Evolutionary conservation across 75 land plant genomes (phyloP).

Genomic region (Selaginella tamariscina): DNA sequence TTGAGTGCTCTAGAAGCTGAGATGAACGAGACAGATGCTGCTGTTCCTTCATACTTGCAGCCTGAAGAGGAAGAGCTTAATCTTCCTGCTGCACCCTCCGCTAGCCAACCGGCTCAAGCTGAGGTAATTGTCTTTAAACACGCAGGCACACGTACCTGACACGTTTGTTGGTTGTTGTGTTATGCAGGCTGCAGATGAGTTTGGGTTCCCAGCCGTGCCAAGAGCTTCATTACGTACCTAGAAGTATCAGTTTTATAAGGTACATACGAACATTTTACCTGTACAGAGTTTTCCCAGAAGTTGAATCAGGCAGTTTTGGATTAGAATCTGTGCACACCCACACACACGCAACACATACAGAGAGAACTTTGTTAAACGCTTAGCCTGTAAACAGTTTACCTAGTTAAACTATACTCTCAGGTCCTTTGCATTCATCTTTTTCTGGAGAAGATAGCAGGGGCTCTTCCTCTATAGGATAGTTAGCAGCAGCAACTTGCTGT

Average conservation of each 20-base stretch:
- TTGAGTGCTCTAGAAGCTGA: constrained; percentile 94
- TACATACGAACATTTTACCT: too few species aligned
- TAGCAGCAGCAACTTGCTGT: neutral
- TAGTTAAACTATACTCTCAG: too few species aligned
- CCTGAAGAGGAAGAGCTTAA: constrained; percentile 83
- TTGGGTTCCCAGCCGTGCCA: constrained; percentile 81
- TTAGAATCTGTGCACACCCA: too few species aligned
- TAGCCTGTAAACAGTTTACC: too few species aligned
- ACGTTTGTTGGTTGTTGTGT: neutral
- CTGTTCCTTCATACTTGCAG: constrained; percentile 84
- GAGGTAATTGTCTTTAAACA: too few species aligned
- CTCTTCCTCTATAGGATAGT: neutral
- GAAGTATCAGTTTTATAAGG: too few species aligned
- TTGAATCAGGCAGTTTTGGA: too few species aligned
- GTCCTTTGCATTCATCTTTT: neutral
- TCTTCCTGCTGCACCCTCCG: constrained; percentile 74
- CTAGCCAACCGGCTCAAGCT: constrained; percentile 25
- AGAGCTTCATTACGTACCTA: constrained; percentile 60
- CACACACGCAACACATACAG: too few species aligned
- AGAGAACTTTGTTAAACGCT: too few species aligned
- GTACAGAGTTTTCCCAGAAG: too few species aligned
- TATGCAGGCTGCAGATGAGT: constrained; percentile 69
- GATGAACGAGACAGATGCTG: constrained; percentile 68
- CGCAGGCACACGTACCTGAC: constrained; percentile 21
- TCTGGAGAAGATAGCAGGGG: neutral